phyloP scores from a whole-genome alignment of 805 yeast species.

The Candida qinlingensis region DNA sequence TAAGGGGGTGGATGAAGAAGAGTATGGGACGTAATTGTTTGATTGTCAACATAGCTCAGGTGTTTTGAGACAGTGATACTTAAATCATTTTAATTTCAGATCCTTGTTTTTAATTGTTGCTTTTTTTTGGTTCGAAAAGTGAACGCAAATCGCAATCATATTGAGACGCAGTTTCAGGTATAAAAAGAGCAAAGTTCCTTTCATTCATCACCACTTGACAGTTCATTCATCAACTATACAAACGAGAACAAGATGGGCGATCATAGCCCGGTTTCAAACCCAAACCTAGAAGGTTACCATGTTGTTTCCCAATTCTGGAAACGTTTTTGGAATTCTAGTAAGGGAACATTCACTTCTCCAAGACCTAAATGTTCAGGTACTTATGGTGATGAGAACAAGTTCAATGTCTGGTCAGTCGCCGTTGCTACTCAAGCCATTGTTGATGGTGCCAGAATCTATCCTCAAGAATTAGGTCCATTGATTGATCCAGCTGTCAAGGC shows the following conservation, averaged over 20 bases:
- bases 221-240: neutral
- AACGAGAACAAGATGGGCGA: neutral
- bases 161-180: too few relatives aligned
- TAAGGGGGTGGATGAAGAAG: too few relatives aligned
- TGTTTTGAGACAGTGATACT: too few relatives aligned
- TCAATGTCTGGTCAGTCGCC: constrained; percentile 65
- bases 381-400: constrained; percentile 45
- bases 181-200: neutral
- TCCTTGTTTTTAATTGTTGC: too few relatives aligned
- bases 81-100: too few relatives aligned
- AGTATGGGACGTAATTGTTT: too few relatives aligned
- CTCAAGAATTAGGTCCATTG: constrained; percentile 47
- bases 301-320: constrained; percentile 19
- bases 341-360: constrained; percentile 22
- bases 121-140: too few relatives aligned
- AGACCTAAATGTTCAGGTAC: constrained; percentile 33
- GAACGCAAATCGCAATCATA: too few relatives aligned
- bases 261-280: constrained; percentile 15
- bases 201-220: neutral
- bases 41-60: too few relatives aligned
- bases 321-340: constrained; percentile 19
- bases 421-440: constrained; percentile 63
- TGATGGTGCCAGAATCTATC: constrained; percentile 51
- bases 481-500: constrained; percentile 46
- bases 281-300: constrained; percentile 23